These are phyloP conservation scores for Pseudocercospora fuligena DNA, from an alignment of 2,329 filamentous ascomycete genomes.

Conservation along the genomic window DNA sequence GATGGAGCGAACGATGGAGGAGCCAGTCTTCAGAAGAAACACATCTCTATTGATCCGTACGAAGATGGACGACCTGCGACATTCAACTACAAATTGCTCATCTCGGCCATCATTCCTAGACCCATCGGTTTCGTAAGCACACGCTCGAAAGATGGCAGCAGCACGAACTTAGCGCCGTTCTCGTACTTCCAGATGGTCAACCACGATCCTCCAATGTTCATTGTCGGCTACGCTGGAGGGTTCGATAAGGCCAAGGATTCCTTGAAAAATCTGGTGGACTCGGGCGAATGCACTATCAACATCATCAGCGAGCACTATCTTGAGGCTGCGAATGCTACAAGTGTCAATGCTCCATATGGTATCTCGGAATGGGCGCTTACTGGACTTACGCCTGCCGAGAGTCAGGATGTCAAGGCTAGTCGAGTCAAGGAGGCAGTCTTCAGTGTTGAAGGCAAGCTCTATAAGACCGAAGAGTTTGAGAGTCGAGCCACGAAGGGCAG, in stretches of 20 bases:
- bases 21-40: conserved; percentile 57
- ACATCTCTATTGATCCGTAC: conserved; percentile 83
- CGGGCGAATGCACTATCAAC: conserved; percentile 76
- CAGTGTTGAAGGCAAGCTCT: conserved; percentile 77
- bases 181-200: conserved; percentile 83
- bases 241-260: conserved; percentile 74
- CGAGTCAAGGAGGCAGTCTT: conserved; percentile 84
- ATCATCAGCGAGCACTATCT: conserved; percentile 83
- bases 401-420: conserved; percentile 68
- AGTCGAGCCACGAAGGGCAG: conserved; percentile 71
- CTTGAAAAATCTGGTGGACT: conserved; percentile 72
- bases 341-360: conserved; percentile 77
- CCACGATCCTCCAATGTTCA: conserved; percentile 86
- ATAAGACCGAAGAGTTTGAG: conserved; percentile 77
- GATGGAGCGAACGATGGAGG: conserved; percentile 65
- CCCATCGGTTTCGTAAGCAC: conserved; percentile 73
- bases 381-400: conserved; percentile 73
- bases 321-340: conserved; percentile 84
- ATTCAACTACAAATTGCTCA: conserved; percentile 91
- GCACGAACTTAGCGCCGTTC: conserved; percentile 82
- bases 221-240: conserved; percentile 64
- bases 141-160: conserved; percentile 63
- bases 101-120: conserved; percentile 79
- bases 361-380: conserved; percentile 78
- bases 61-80: conserved; percentile 67